Evolutionary conservation across 192 early-diverging fungal species (phyloP).

Genomic region (Podila clonocystis): DNA sequence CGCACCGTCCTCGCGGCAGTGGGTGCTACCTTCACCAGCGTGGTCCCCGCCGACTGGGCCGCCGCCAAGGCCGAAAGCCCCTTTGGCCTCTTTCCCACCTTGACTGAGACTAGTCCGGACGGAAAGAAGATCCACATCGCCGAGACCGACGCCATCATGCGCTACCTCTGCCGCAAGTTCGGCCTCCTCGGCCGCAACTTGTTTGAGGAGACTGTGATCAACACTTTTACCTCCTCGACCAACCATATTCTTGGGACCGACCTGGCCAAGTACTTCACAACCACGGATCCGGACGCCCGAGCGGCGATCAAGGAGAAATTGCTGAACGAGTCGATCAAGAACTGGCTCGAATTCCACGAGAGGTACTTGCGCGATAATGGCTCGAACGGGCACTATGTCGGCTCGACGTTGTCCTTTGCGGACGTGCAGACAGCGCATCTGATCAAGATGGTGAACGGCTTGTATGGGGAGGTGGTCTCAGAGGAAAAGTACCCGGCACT

Average conservation of each 20-base stretch:
- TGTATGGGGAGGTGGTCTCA: not conserved
- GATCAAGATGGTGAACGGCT: slow-evolving; percentile 4
- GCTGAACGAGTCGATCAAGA: not conserved
- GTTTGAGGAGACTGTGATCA: slow-evolving; percentile 37
- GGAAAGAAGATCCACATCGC: slow-evolving; percentile 42
- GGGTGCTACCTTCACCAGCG: slow-evolving; percentile 6
- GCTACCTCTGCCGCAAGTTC: slow-evolving; percentile 57
- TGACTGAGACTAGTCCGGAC: slow-evolving; percentile 50
- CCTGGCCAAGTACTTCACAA: not conserved
- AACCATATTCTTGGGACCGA: slow-evolving; percentile 15
- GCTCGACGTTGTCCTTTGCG: slow-evolving; percentile 46
- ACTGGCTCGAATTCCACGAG: slow-evolving; percentile 36
- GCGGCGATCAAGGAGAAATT: slow-evolving; percentile 4
- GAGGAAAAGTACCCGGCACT: slow-evolving; percentile 11
- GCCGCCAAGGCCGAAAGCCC: slow-evolving; percentile 49
- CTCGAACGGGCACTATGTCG: slow-evolving; percentile 58
- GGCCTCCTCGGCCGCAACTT: slow-evolving; percentile 27
- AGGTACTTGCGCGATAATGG: slow-evolving; percentile 27
- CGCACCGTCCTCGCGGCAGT: not conserved
- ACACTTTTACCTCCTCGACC: slow-evolving; percentile 31
- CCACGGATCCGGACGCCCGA: slow-evolving; percentile 17
- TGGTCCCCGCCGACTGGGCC: slow-evolving; percentile 41
- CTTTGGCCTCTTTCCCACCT: slow-evolving; percentile 58
- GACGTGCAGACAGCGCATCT: slow-evolving; percentile 36
- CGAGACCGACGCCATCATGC: slow-evolving; percentile 58